Evolutionary conservation across 2,329 filamentous ascomycete genomes (phyloP), one percentile per base, ranked within the genome.

Genomic region (Colletotrichum spinosum): DNA sequence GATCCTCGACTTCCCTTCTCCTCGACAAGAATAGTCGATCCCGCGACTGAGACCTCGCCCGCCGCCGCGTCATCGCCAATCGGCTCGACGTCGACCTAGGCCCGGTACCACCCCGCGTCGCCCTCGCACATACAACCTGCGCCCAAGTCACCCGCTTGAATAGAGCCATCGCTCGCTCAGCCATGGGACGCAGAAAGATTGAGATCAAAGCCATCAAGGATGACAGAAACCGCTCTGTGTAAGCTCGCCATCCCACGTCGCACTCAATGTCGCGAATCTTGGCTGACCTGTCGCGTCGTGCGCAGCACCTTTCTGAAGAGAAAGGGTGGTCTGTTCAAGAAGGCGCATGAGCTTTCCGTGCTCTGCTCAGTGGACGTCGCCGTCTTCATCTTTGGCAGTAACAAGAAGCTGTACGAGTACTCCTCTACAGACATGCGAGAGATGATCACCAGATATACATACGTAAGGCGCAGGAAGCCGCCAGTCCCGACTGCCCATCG

Each of bases 161-260:
- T 48, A 51, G 51, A 60, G 44, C 48, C 25, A 25, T 25, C 25
- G 42, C 44, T 39, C 41, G 15, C 25, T 39, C 71, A 78, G 81
- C 77, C 58, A 99, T 99, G 96, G 96, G 96, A 79, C 91, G 96
- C 80, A 90, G 96, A 87, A 99, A 99, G 89, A 99, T 99, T 78
- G 96, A 98, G 84, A 98, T 99, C 86, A 97, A 97, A 83, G 93
- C 95, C 72, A 98, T 98, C 86, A 97, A 97, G 82, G 94, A 97
- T 89, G 94, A 97, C 81, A 90, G 94, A 75, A 97, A 97, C 78
- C 93, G 94, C 78, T 97, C 94, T 74, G 94, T 97, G 94, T 97
- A 93, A 80, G 93, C 84, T 64, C 49, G 52, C n/a, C 51, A 41
- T 52, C 34, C 12, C 9, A 11, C 11, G 35, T 46, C 41, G 15